Percentiles rank a stretch among this genome's conserved stretches.
Evolutionary conservation across 2,329 filamentous ascomycete genomes (phyloP).

Genomic region (Ascomycota sp.): DNA sequence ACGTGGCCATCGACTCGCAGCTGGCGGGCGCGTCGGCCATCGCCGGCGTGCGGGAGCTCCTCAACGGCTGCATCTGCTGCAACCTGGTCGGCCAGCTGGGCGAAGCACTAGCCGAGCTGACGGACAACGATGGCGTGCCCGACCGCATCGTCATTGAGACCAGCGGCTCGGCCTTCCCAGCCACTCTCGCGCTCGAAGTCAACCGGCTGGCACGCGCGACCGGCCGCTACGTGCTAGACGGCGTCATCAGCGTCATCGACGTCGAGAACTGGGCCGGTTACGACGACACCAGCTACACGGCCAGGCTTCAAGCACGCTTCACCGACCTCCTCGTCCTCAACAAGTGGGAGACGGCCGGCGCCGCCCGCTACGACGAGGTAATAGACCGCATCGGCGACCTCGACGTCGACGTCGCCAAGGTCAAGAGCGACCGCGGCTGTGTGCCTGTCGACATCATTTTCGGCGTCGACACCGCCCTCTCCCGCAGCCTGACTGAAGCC

Average conservation of each 20-base stretch:
- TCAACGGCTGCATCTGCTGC: constrained; percentile 97
- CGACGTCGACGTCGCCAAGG: constrained; percentile 61
- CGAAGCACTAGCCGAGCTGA: constrained; percentile 59
- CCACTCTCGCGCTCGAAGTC: constrained; percentile 77
- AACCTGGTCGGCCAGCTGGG: constrained; percentile 86
- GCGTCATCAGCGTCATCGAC: constrained; percentile 76
- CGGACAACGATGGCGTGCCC: constrained; percentile 31
- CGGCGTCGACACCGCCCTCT: constrained; percentile 69
- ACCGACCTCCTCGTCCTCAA: constrained; percentile 85
- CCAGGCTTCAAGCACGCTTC: constrained; percentile 69
- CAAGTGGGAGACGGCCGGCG: constrained; percentile 67
- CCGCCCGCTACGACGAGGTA: constrained; percentile 56
- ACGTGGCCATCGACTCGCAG: constrained; percentile 82
- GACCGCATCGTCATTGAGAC: constrained; percentile 92
- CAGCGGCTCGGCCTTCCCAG: constrained; percentile 68
- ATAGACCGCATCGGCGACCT: constrained; percentile 63
- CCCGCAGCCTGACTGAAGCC: constrained; percentile 28
- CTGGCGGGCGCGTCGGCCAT: constrained; percentile 69
- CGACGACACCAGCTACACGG: constrained; percentile 77
- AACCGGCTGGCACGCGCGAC: constrained; percentile 58
- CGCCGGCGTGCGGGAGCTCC: constrained; percentile 73
- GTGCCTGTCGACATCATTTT: constrained; percentile 66
- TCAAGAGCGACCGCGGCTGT: constrained; percentile 65
- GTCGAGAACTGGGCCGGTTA: constrained; percentile 93
- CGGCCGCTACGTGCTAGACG: constrained; percentile 54